A percentile compares a stretch with the other conserved stretches of the same genome.
Evolutionary conservation across 2,329 filamentous ascomycete genomes (phyloP).

Genomic region (Coleophoma eucalyptorum): DNA sequence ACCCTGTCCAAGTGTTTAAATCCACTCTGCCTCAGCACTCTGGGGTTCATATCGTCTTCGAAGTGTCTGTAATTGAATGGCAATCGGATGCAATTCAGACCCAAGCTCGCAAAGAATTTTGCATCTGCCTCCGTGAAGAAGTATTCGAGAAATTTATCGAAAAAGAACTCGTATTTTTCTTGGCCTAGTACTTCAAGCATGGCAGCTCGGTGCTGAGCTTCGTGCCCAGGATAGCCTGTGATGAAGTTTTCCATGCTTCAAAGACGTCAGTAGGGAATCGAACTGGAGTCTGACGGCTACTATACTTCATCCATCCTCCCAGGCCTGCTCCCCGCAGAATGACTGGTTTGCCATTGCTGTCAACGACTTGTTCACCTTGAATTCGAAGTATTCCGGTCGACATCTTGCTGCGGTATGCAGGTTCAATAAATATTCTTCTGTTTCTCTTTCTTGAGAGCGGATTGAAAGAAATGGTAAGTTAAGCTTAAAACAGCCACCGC

Average conservation of each 20-base stretch:
- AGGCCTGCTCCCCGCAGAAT: conserved; percentile 35
- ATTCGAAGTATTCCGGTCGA: conserved; percentile 27
- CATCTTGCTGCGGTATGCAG: conserved; percentile 7
- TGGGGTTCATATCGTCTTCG: conserved; percentile 42
- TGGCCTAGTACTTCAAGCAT: conserved; percentile 46
- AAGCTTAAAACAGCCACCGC: background rate
- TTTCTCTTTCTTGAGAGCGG: too few relatives aligned
- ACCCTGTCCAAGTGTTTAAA: conserved; percentile 44
- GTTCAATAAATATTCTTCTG: too few relatives aligned
- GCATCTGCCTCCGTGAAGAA: conserved; percentile 56
- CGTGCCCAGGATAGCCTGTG: conserved; percentile 55
- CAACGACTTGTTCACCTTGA: conserved; percentile 30
- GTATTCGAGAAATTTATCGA: conserved; percentile 49
- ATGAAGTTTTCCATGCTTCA: conserved; percentile 55
- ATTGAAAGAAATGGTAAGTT: background rate
- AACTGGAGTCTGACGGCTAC: background rate
- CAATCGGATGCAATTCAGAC: conserved; percentile 52
- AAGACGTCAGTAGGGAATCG: background rate
- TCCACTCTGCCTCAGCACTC: conserved; percentile 37
- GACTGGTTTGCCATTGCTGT: conserved; percentile 26
- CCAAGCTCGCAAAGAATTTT: conserved; percentile 47
- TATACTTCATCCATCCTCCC: conserved; percentile 36
- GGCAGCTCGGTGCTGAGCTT: conserved; percentile 48
- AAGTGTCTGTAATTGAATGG: conserved; percentile 56
- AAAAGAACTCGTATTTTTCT: conserved; percentile 54